Percentiles rank a stretch among this genome's conserved stretches.
Conservation (phyloP, 257 asterid species). For the Solanum chiquidenum region DNA sequence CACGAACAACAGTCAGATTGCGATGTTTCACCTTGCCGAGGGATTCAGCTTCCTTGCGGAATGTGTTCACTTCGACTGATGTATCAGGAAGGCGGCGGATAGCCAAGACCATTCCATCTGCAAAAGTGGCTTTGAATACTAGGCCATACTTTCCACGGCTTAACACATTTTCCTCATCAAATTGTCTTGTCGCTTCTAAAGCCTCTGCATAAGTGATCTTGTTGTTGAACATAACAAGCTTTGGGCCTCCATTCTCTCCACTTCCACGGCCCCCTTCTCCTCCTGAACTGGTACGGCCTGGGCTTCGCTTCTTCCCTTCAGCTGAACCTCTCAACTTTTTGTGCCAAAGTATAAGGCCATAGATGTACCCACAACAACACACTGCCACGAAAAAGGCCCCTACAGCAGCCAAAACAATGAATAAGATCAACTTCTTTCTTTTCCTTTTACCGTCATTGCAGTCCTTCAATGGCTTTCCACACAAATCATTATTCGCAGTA, state of each 20-base stretch:
- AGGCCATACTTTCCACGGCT: conserved; percentile 51
- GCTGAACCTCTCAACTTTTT: conserved; percentile 35
- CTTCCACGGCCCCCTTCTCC: conserved; percentile 58
- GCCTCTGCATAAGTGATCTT: conserved; percentile 62
- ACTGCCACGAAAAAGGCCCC: conserved; percentile 45
- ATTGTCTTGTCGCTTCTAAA: conserved; percentile 54
- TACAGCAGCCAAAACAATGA: conserved; percentile 40
- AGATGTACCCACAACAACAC: conserved; percentile 58
- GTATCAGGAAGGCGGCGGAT: conserved; percentile 46
- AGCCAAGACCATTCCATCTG: conserved; percentile 69
- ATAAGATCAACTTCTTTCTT: conserved; percentile 50
- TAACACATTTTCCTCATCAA: conserved; percentile 63
- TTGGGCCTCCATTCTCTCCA: conserved; percentile 65
- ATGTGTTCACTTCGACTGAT: conserved; percentile 33
- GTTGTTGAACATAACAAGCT: conserved; percentile 60
- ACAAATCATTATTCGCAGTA: conserved; percentile 38
- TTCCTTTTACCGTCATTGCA: conserved; percentile 29
- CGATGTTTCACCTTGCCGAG: conserved; percentile 60
- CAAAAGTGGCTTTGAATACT: conserved; percentile 54
- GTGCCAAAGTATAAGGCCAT: conserved; percentile 58
- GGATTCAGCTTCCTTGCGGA: conserved; percentile 58
- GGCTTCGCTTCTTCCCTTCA: conserved; percentile 73
- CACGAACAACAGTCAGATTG: conserved; percentile 59
- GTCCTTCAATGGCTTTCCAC: conserved; percentile 50
- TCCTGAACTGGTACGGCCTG: conserved; percentile 42